Percentiles rank a stretch among this genome's conserved stretches.
phyloP scores from a whole-genome alignment of 202 grass and related monocot species.

The Digitaria exilis region DNA sequence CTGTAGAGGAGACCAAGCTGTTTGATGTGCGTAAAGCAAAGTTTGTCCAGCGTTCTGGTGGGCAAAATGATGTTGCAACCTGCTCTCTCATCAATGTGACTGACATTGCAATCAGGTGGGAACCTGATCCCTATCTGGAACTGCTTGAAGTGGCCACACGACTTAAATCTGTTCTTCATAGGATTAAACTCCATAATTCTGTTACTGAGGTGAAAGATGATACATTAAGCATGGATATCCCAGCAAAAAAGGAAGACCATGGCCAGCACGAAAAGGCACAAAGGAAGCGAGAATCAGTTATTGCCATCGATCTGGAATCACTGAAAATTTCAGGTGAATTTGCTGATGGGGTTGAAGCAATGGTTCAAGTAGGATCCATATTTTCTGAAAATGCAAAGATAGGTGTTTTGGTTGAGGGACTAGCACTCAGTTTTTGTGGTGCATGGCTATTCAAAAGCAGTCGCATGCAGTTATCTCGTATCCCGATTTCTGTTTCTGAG shows the following conservation, averaged over 20 bases:
- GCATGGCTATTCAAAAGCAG: slow-evolving; percentile 80
- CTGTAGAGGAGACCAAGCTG: slow-evolving; percentile 53
- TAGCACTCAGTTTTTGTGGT: slow-evolving; percentile 76
- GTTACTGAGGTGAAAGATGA: slow-evolving; percentile 70
- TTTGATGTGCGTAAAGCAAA: slow-evolving; percentile 91
- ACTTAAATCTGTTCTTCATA: slow-evolving; percentile 73
- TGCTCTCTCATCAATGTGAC: slow-evolving; percentile 89
- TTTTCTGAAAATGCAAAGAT: slow-evolving; percentile 99
- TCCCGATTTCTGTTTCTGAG: slow-evolving; percentile 78
- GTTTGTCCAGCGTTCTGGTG: slow-evolving; percentile 83
- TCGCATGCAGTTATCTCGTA: slow-evolving; percentile 87
- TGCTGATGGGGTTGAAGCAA: slow-evolving; percentile 94
- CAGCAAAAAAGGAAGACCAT: slow-evolving; percentile 53
- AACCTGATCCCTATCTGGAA: slow-evolving; percentile 90
- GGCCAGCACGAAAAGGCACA: slow-evolving; percentile 62
- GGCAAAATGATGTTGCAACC: slow-evolving; percentile 65
- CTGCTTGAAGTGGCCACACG: slow-evolving; percentile 67
- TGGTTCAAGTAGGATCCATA: slow-evolving; percentile 79
- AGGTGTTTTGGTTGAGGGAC: slow-evolving; percentile 87
- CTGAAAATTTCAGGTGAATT: slow-evolving; percentile 82
- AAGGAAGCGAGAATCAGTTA: slow-evolving; percentile 77
- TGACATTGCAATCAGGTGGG: slow-evolving; percentile 70
- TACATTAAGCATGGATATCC: slow-evolving; percentile 50
- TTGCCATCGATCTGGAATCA: slow-evolving; percentile 93
- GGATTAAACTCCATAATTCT: slow-evolving; percentile 60